Conservation (phyloP, 345 rosid species). For the Hibiscus tridactylites region DNA sequence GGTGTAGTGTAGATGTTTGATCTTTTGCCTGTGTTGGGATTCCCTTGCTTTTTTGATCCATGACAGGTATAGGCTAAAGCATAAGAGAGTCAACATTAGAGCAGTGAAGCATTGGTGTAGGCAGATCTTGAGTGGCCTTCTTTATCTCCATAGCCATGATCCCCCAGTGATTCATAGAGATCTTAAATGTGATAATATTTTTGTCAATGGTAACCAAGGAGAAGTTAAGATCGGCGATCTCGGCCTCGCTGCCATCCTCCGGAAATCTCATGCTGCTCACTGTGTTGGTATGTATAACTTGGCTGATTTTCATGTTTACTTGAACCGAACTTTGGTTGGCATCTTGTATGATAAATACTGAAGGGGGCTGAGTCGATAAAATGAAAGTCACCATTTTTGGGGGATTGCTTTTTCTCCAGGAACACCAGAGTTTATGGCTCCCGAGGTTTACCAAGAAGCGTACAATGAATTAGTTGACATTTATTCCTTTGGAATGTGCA, state of each 20-base stretch:
- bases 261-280: constrained; percentile 78
- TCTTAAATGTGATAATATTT: constrained; percentile 94
- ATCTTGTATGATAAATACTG: neutral
- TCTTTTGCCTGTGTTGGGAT: neutral
- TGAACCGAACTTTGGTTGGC: neutral
- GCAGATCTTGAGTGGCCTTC: constrained; percentile 78
- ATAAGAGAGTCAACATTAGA: constrained; percentile 78
- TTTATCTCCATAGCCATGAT: constrained; percentile 74
- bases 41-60: neutral
- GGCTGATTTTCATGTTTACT: neutral
- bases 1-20: constrained; percentile 14
- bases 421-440: constrained; percentile 99
- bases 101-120: constrained; percentile 93
- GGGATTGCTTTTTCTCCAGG: constrained; percentile 39
- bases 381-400: neutral
- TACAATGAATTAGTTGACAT: constrained; percentile 96
- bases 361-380: neutral
- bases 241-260: constrained; percentile 85
- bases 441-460: constrained; percentile 94
- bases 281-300: constrained; percentile 65
- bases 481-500: constrained; percentile 97
- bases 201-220: constrained; percentile 92
- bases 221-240: constrained; percentile 98
- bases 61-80: constrained; percentile 66
- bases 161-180: constrained; percentile 97